Evolutionary conservation across 345 rosid species (phyloP).

Genomic region (Arabidopsis thaliana): TAIR10.1 NC_003076.8:24192001-24192500

Average conservation of each 20-base stretch:
- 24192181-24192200: not conserved
- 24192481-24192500: slow-evolving; percentile 75
- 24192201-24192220: slow-evolving; percentile 78
- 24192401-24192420: slow-evolving; percentile 45
- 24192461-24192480: slow-evolving; percentile 67
- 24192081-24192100: not conserved
- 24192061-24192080: not conserved
- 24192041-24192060: not conserved
- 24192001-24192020: not conserved
- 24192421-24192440: slow-evolving; percentile 50
- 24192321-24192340: slow-evolving; percentile 81
- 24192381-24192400: slow-evolving; percentile 55
- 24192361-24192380: slow-evolving; percentile 64
- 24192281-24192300: slow-evolving; percentile 74
- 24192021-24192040: not conserved
- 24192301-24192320: slow-evolving; percentile 65
- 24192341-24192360: slow-evolving; percentile 83
- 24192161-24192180: slow-evolving; percentile 1
- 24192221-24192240: slow-evolving; percentile 88
- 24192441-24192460: slow-evolving; percentile 68
- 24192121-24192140: not conserved
- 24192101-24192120: not conserved
- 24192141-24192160: not conserved
- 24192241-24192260: slow-evolving; percentile 87
- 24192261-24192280: slow-evolving; percentile 74